Percentiles rank a stretch among this genome's conserved stretches.
phyloP scores from a whole-genome alignment of 2,329 filamentous ascomycete genomes.

The Verticillium isaacii region DNA sequence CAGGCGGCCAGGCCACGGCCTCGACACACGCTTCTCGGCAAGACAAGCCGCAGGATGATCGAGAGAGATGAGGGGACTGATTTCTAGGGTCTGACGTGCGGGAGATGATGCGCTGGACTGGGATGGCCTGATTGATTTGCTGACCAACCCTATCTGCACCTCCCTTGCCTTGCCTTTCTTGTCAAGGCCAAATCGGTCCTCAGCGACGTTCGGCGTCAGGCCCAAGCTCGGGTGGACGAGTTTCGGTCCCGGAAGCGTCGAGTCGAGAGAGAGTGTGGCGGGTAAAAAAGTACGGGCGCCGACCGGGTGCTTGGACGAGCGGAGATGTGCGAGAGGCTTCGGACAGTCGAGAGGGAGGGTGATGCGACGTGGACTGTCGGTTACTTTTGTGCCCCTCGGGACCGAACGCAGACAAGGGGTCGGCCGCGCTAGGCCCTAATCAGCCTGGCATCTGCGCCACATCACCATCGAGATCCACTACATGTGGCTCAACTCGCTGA shows the following conservation, averaged over 20 bases:
- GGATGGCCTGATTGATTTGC: background rate
- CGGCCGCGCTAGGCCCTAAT: background rate
- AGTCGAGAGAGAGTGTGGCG: background rate
- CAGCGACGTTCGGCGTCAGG: background rate
- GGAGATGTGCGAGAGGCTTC: background rate
- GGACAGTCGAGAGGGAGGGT: background rate
- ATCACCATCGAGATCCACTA: background rate
- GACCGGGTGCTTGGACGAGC: background rate
- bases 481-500: background rate
- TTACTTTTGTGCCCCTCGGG: background rate
- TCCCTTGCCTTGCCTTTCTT: too few relatives aligned
- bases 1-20: too few relatives aligned
- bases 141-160: background rate
- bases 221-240: background rate
- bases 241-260: background rate
- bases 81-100: too few relatives aligned
- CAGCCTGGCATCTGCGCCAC: background rate
- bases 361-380: background rate
- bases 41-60: too few relatives aligned
- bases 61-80: too few relatives aligned
- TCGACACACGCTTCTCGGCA: too few relatives aligned
- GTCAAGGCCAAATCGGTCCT: background rate
- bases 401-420: background rate
- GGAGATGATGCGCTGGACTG: too few relatives aligned
- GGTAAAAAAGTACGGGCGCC: background rate